phyloP scores from a whole-genome alignment of 176 grass and related monocot genomes.

The Aegilops tauschii region DNA sequence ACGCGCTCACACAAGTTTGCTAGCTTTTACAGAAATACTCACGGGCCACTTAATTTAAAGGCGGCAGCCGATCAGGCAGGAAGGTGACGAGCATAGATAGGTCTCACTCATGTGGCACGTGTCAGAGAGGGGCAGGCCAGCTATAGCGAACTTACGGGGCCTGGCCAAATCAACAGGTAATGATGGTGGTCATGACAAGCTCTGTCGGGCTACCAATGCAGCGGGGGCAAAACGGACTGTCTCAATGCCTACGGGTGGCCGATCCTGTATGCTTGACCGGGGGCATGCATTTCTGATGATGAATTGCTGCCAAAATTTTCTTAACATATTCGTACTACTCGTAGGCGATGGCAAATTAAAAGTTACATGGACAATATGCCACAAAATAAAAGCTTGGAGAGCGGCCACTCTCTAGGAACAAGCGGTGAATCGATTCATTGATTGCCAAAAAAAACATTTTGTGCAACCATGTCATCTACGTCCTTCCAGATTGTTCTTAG shows the following conservation, averaged over 20 bases:
- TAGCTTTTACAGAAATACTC: background rate
- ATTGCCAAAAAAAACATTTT: too few species aligned
- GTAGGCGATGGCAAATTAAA: too few species aligned
- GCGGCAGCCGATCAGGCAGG: background rate
- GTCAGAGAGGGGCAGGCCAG: conserved; percentile 3
- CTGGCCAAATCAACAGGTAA: conserved; percentile 62
- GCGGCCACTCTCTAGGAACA: too few species aligned
- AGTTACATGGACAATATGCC: too few species aligned
- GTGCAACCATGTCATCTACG: too few species aligned
- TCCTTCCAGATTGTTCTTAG: too few species aligned
- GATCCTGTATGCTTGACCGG: conserved; percentile 33
- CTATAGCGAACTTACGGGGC: background rate
- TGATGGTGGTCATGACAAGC: conserved; percentile 46
- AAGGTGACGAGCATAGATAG: background rate
- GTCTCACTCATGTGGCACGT: conserved; percentile 36
- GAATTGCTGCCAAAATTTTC: too few species aligned
- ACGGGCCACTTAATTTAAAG: conserved; percentile 19
- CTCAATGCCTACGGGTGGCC: conserved; percentile 10
- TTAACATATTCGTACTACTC: too few species aligned
- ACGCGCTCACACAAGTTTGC: background rate
- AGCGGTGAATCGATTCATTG: too few species aligned
- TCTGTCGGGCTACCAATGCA: conserved; percentile 31
- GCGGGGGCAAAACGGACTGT: conserved; percentile 6
- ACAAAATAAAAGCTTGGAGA: too few species aligned
- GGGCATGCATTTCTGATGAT: too few species aligned